Evolutionary conservation across 2,329 filamentous ascomycete species (phyloP).

Genomic region (Fonsecaea erecta): DNA sequence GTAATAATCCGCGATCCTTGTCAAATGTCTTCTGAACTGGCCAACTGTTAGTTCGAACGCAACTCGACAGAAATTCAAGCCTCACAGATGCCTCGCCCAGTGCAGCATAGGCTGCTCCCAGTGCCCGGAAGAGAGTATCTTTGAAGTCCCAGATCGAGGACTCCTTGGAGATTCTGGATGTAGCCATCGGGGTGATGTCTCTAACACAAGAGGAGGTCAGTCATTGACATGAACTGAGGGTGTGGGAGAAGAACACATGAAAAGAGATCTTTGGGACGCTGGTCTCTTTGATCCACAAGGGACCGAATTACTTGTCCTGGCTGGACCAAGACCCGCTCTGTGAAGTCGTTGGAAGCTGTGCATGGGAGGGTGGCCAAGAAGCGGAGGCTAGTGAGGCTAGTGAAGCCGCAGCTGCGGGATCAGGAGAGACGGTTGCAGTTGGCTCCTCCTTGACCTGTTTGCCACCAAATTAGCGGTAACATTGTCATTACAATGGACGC

Average conservation of each 20-base stretch:
- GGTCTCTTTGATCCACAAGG: not conserved
- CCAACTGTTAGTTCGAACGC: conserved; percentile 4
- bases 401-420: not conserved
- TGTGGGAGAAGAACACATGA: not conserved
- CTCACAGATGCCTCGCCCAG: conserved; percentile 30
- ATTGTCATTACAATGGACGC: not conserved
- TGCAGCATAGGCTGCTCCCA: conserved; percentile 31
- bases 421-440: not conserved
- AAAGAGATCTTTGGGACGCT: not conserved
- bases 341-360: not conserved
- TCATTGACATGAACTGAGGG: not conserved
- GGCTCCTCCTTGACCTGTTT: not conserved
- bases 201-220: not conserved
- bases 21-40: conserved; percentile 31
- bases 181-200: not conserved
- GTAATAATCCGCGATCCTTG: conserved; percentile 26
- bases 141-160: conserved; percentile 27
- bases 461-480: not conserved
- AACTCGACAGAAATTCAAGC: not conserved
- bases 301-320: not conserved
- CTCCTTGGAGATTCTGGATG: conserved; percentile 10
- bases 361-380: not conserved
- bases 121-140: conserved; percentile 23
- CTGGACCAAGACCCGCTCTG: not conserved
- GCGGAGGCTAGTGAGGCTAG: not conserved